These are phyloP conservation scores for Cercospora sp. DNA, from an alignment of 2,329 filamentous ascomycete species.

Conservation along the genomic window DNA sequence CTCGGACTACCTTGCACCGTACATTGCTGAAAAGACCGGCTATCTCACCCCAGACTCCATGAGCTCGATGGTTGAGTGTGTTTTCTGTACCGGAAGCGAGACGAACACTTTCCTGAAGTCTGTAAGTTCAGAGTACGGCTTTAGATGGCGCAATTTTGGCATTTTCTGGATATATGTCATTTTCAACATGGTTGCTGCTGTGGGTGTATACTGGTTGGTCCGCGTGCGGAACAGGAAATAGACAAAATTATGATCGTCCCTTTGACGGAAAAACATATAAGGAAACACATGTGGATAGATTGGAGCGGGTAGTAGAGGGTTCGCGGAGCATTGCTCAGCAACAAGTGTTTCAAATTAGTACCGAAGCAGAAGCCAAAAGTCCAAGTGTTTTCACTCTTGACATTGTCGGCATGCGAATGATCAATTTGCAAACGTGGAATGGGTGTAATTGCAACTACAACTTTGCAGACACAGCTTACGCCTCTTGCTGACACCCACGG, in stretches of 20 bases:
- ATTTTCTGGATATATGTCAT: constrained; percentile 66
- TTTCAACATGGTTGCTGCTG: constrained; percentile 62
- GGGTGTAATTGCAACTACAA: background rate
- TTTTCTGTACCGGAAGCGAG: constrained; percentile 49
- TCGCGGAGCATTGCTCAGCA: background rate
- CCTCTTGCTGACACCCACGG: background rate
- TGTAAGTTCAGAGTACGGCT: constrained; percentile 46
- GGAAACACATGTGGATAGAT: no score
- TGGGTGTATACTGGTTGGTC: constrained; percentile 64
- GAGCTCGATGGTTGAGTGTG: constrained; percentile 41
- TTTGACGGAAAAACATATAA: no score
- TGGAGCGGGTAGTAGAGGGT: background rate
- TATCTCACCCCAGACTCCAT: constrained; percentile 47
- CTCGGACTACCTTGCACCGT: constrained; percentile 47
- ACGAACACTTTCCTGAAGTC: constrained; percentile 52
- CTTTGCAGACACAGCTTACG: background rate
- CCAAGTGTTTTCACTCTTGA: background rate
- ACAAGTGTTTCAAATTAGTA: background rate
- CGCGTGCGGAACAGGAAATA: constrained; percentile 47
- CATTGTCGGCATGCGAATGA: background rate
- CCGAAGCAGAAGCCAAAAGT: background rate
- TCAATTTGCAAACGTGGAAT: background rate
- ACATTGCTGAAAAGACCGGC: constrained; percentile 43
- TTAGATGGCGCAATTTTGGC: constrained; percentile 69
- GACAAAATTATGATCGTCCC: background rate